Evolutionary conservation across 2,329 filamentous ascomycete genomes (phyloP).

Genomic region (Bipolaris cookei): DNA sequence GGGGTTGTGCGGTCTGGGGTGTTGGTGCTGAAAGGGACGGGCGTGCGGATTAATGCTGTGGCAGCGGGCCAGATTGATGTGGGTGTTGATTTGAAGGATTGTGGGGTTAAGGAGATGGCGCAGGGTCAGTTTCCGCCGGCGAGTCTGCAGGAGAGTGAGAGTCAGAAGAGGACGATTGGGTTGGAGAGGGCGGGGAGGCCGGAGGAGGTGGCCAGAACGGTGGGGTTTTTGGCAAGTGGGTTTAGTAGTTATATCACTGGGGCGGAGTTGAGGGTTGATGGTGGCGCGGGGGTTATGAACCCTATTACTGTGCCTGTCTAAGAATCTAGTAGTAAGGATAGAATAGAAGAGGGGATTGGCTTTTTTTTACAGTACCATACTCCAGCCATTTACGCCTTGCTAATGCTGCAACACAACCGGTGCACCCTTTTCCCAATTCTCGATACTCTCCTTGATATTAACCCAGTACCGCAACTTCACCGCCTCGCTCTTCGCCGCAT

Average conservation of each 20-base stretch:
- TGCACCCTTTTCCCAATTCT: slow-evolving; percentile 84
- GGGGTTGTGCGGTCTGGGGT: slow-evolving; percentile 67
- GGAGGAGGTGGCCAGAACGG: slow-evolving; percentile 65
- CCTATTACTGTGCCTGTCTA: slow-evolving; percentile 48
- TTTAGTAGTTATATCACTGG: slow-evolving; percentile 69
- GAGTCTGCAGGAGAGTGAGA: slow-evolving; percentile 57
- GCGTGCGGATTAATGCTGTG: slow-evolving; percentile 65
- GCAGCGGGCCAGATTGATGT: slow-evolving; percentile 56
- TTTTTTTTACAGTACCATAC: not conserved
- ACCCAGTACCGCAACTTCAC: slow-evolving; percentile 87
- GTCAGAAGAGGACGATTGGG: slow-evolving; percentile 61
- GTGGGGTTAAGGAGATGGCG: slow-evolving; percentile 51
- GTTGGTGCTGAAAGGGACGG: slow-evolving; percentile 62
- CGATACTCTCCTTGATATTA: slow-evolving; percentile 80
- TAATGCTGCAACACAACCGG: slow-evolving; percentile 63
- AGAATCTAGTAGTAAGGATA: not conserved
- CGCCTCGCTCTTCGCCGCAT: slow-evolving; percentile 72
- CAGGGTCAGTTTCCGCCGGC: slow-evolving; percentile 63
- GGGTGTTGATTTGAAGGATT: slow-evolving; percentile 54
- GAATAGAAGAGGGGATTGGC: not conserved
- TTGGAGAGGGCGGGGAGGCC: slow-evolving; percentile 64
- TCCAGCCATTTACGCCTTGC: not conserved
- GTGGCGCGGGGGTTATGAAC: slow-evolving; percentile 58
- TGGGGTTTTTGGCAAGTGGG: slow-evolving; percentile 67
- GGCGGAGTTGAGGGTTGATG: slow-evolving; percentile 67